Conservation (phyloP, 495 filamentous ascomycete species). For the Rhizodiscina lignyota region DNA sequence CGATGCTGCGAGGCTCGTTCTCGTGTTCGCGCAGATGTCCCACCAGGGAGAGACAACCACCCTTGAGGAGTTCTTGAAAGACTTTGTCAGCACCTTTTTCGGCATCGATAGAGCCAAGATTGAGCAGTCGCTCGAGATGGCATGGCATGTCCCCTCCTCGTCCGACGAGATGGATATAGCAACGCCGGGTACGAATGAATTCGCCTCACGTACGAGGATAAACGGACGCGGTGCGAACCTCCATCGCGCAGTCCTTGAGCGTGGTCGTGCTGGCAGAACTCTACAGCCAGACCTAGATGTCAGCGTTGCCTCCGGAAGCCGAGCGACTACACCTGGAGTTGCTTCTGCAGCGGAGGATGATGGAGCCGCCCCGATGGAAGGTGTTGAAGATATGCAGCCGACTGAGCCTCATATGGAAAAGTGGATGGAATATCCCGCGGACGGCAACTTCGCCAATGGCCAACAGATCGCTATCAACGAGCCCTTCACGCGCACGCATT, state of each 20-base stretch:
- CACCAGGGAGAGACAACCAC: constrained; percentile 57
- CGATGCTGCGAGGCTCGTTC: constrained; percentile 64
- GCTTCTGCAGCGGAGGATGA: constrained; percentile 54
- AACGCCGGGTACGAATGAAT: constrained; percentile 20
- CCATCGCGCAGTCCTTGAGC: constrained; percentile 74
- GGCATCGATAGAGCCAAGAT: constrained; percentile 63
- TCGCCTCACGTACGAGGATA: constrained; percentile 51
- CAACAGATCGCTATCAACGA: constrained; percentile 59
- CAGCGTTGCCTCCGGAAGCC: constrained; percentile 54
- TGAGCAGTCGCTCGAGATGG: constrained; percentile 65
- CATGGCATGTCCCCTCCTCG: constrained; percentile 25
- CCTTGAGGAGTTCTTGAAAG: constrained; percentile 67
- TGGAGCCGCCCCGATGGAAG: neutral
- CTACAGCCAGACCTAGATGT: constrained; percentile 54
- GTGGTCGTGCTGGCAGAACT: constrained; percentile 48
- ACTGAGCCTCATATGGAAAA: too few species aligned
- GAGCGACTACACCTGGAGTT: constrained; percentile 72
- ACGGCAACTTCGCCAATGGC: constrained; percentile 31
- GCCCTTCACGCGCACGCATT: constrained; percentile 59
- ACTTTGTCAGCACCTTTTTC: constrained; percentile 81
- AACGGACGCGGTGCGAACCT: constrained; percentile 66
- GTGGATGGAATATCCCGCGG: constrained; percentile 43
- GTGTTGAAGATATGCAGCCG: too few species aligned
- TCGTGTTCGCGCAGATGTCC: constrained; percentile 54
- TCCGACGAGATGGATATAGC: neutral